These are phyloP conservation scores for Puccinia novopanici DNA, from an alignment of 1,284 basidiomycete species.

Conservation along the genomic window DNA sequence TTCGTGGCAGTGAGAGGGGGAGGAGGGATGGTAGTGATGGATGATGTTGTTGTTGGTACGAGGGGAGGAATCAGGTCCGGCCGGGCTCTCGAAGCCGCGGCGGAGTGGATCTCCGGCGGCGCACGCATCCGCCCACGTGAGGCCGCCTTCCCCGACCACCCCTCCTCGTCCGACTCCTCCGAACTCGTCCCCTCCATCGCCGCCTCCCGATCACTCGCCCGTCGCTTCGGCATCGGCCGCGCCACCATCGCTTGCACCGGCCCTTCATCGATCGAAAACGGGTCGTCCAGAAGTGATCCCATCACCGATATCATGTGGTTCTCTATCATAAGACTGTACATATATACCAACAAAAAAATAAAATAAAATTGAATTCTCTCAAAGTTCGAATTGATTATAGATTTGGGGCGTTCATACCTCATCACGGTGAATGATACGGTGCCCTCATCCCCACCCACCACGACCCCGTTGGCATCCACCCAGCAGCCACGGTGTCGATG, in stretches of 20 bases:
- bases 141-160: not conserved
- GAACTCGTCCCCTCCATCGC: not conserved
- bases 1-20: slow-evolving; percentile 6
- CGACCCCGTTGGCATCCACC: slow-evolving; percentile 34
- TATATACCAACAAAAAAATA: not conserved
- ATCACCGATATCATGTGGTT: slow-evolving; percentile 93
- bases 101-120: not conserved
- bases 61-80: not conserved
- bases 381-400: not conserved
- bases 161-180: not conserved
- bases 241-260: not conserved
- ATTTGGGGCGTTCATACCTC: not conserved
- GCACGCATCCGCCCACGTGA: not conserved
- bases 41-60: not conserved
- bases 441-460: slow-evolving; percentile 26
- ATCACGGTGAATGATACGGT: slow-evolving; percentile 43
- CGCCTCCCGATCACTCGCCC: not conserved
- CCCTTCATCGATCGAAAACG: slow-evolving; percentile 67
- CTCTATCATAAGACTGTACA: slow-evolving; percentile 76
- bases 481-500: slow-evolving; percentile 31
- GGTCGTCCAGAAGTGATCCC: slow-evolving; percentile 82
- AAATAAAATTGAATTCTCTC: slow-evolving; percentile 9
- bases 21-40: not conserved
- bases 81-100: not conserved
- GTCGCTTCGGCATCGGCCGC: not conserved